Evolutionary conservation across 1,284 basidiomycete genomes (phyloP).

Genomic region (Ceratobasidium sp.): DNA sequence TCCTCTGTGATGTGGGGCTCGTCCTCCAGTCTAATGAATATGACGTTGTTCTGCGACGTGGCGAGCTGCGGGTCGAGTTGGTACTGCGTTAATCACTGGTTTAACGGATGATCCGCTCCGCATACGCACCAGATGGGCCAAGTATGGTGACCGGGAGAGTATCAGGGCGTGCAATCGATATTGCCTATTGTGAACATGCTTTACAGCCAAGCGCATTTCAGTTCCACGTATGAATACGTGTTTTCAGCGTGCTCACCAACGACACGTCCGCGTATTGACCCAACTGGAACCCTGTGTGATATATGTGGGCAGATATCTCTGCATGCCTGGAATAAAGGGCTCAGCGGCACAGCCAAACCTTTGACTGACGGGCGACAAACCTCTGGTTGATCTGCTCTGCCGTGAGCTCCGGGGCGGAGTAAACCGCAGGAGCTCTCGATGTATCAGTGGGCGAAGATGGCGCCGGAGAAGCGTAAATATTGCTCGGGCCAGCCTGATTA

Average conservation of each 20-base stretch:
- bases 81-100: background rate
- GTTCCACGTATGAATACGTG: constrained; percentile 42
- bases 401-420: constrained; percentile 35
- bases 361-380: constrained; percentile 7
- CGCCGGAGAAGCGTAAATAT: constrained; percentile 40
- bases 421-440: constrained; percentile 20
- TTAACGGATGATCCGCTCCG: constrained; percentile 1
- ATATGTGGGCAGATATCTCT: constrained; percentile 59
- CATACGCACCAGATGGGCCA: constrained; percentile 76
- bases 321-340: constrained; percentile 40
- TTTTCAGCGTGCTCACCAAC: constrained; percentile 59
- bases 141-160: constrained; percentile 81
- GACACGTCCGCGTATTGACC: constrained; percentile 82
- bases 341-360: constrained; percentile 23
- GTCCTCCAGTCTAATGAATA: constrained; percentile 76
- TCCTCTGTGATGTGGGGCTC: constrained; percentile 80
- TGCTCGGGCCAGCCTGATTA: constrained; percentile 39
- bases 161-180: constrained; percentile 82
- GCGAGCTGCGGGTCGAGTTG: constrained; percentile 49
- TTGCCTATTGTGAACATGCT: constrained; percentile 76
- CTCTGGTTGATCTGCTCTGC: constrained; percentile 39
- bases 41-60: constrained; percentile 69
- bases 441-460: constrained; percentile 41
- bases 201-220: constrained; percentile 44
- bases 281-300: constrained; percentile 76